Conservation (phyloP, 352 stramenopile genomes). For the Phytophthora sansomeana region DNA sequence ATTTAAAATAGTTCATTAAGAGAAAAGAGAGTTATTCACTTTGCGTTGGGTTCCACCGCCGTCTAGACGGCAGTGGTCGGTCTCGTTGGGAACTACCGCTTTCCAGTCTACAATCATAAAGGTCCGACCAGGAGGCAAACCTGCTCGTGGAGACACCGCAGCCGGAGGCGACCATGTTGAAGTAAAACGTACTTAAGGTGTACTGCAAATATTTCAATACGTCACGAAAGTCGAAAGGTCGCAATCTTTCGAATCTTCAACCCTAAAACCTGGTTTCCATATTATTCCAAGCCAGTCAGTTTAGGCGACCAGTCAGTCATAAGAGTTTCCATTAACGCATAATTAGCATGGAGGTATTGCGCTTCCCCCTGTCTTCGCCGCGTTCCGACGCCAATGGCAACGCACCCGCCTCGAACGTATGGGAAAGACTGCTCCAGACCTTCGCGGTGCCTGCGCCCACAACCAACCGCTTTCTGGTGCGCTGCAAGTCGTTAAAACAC, state of each 20-base stretch:
- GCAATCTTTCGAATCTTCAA: not conserved
- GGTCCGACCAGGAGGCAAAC: too few species aligned
- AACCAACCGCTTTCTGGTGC: constrained; percentile 55
- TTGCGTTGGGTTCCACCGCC: too few species aligned
- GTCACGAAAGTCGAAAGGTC: not conserved
- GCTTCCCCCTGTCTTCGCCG: constrained; percentile 19
- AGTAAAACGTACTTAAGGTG: too few species aligned
- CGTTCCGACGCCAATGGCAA: not conserved
- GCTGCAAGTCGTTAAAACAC: not conserved
- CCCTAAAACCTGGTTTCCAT: not conserved
- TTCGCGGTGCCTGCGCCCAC: constrained; percentile 42
- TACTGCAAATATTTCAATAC: too few species aligned
- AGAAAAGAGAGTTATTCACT: too few species aligned
- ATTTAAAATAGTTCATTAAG: too few species aligned
- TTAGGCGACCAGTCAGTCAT: constrained; percentile 18
- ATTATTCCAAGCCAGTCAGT: not conserved
- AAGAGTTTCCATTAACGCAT: not conserved
- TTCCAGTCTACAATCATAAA: too few species aligned
- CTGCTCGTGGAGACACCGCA: too few species aligned
- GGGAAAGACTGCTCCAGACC: constrained; percentile 62
- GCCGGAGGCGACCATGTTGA: too few species aligned
- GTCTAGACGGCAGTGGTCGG: too few species aligned
- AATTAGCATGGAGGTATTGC: constrained; percentile 26
- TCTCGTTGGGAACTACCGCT: too few species aligned
- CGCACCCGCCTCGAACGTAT: constrained; percentile 36